Conservation (phyloP, 176 grass and related monocot genomes). For the Lolium perenne region DNA sequence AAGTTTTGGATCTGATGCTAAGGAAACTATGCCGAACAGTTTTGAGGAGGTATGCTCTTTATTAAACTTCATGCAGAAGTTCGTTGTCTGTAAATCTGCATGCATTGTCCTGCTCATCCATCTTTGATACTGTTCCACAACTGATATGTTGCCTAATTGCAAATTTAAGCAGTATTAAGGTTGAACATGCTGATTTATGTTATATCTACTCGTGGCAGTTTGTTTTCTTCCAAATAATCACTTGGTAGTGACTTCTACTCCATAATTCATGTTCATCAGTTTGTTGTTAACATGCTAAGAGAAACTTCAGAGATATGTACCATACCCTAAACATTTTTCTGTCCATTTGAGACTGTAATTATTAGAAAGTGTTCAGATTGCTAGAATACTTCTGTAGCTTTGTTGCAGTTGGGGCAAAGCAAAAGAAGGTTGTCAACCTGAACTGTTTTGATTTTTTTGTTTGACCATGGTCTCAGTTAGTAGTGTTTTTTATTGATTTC, state of each 20-base stretch:
- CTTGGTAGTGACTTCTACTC: not conserved
- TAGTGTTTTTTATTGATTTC: slow-evolving; percentile 26
- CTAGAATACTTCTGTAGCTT: slow-evolving; percentile 20
- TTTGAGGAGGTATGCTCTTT: slow-evolving; percentile 57
- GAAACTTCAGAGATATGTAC: not conserved
- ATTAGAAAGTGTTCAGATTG: not conserved
- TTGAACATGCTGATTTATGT: not conserved
- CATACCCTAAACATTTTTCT: not conserved
- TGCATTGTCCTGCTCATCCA: slow-evolving; percentile 8
- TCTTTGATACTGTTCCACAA: slow-evolving; percentile 9
- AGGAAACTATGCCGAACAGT: slow-evolving; percentile 26
- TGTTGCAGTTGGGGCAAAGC: slow-evolving; percentile 8
- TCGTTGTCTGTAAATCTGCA: slow-evolving; percentile 11
- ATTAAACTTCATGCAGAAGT: slow-evolving; percentile 28
- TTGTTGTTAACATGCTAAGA: slow-evolving; percentile 26
- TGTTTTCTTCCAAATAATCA: not conserved
- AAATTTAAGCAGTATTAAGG: not conserved
- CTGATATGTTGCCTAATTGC: slow-evolving; percentile 4
- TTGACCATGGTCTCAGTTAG: slow-evolving; percentile 29
- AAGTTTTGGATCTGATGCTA: slow-evolving; percentile 37
- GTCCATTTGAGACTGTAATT: not conserved
- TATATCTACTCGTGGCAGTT: not conserved
- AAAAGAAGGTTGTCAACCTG: slow-evolving; percentile 11
- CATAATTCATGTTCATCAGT: slow-evolving; percentile 13
- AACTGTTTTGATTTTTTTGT: slow-evolving; percentile 2